Percentiles rank a stretch among this genome's conserved stretches.
These are phyloP conservation scores for Glycine soja DNA, from an alignment of 306 rosid species.

Conservation along the genomic window DNA sequence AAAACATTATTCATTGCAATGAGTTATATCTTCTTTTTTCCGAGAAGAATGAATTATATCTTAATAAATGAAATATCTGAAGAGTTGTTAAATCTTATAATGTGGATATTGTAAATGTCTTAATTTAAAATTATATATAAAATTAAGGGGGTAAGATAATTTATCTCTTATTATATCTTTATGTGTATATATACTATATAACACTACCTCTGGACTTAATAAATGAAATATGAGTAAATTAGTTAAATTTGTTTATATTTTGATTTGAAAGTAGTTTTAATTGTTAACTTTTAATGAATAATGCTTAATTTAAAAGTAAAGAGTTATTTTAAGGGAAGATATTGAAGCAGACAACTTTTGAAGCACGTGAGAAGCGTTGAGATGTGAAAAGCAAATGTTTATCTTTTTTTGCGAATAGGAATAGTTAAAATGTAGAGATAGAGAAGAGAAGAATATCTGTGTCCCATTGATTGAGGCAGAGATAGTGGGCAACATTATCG, in stretches of 20 bases:
- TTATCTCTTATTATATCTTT: too few relatives aligned
- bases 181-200: neutral
- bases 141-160: too few relatives aligned
- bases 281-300: neutral
- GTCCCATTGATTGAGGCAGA: constrained; percentile 49
- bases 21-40: too few relatives aligned
- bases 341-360: neutral
- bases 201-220: too few relatives aligned
- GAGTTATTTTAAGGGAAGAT: neutral
- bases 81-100: too few relatives aligned
- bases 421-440: neutral
- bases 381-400: neutral
- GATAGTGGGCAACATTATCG: constrained; percentile 47
- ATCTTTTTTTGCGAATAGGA: neutral
- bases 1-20: neutral
- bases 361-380: constrained; percentile 7
- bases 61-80: too few relatives aligned
- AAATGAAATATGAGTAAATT: too few relatives aligned
- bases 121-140: neutral
- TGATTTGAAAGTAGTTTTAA: neutral
- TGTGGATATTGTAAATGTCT: neutral
- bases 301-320: neutral
- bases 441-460: constrained; percentile 15
- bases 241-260: too few relatives aligned
- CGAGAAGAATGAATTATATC: too few relatives aligned